These are phyloP conservation scores for Triticum urartu DNA, from an alignment of 176 grass and related monocot species.

Conservation along the genomic window DNA sequence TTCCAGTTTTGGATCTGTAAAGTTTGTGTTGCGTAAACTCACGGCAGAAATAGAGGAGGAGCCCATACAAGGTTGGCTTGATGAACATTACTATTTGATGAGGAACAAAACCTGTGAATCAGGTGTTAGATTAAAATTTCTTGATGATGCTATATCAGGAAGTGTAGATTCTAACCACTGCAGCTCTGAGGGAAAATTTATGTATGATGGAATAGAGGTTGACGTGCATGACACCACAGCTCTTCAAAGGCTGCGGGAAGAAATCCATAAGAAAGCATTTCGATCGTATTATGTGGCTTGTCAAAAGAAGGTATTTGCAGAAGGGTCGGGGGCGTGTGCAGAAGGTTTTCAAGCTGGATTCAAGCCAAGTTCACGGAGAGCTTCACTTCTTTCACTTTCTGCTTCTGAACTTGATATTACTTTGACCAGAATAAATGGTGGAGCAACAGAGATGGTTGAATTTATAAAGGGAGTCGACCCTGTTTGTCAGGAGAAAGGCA, in stretches of 20 bases:
- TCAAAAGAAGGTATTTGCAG: conserved; percentile 69
- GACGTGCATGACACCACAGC: conserved; percentile 50
- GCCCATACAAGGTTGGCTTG: conserved; percentile 95
- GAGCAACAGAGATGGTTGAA: conserved; percentile 83
- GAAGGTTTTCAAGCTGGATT: conserved; percentile 90
- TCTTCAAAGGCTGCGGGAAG: conserved; percentile 67
- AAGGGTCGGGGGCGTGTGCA: conserved; percentile 80
- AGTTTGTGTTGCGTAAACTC: conserved; percentile 85
- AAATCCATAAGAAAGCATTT: conserved; percentile 91
- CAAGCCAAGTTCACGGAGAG: conserved; percentile 66
- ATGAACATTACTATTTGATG: conserved; percentile 98
- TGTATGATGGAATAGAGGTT: conserved; percentile 55
- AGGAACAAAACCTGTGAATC: conserved; percentile 78
- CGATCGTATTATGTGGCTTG: conserved; percentile 81
- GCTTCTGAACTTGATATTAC: conserved; percentile 87
- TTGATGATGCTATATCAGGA: conserved; percentile 74
- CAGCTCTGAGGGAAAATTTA: conserved; percentile 45
- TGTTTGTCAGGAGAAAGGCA: conserved; percentile 73
- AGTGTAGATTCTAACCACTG: conserved; percentile 46
- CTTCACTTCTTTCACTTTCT: conserved; percentile 94
- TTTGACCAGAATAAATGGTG: conserved; percentile 80
- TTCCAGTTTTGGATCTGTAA: conserved; percentile 80
- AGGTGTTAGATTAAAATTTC: conserved; percentile 75
- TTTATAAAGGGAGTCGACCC: conserved; percentile 84
- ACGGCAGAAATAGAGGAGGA: conserved; percentile 97